Evolutionary conservation across 2,329 filamentous ascomycete species (phyloP).

Genomic region (Hypoxylon sp.): DNA sequence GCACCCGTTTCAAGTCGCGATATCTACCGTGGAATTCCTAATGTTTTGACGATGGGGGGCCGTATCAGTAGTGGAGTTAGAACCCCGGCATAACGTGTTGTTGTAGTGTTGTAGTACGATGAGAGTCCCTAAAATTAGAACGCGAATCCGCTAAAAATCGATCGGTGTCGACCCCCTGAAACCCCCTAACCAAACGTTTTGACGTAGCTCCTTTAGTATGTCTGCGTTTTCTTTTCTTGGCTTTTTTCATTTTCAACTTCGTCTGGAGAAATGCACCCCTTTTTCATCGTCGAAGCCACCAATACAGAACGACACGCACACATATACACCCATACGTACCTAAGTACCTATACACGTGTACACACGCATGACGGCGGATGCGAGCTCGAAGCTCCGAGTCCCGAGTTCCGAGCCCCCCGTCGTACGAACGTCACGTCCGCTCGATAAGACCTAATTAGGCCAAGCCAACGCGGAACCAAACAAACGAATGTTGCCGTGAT

Average conservation of each 20-base stretch:
- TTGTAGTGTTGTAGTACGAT: not conserved
- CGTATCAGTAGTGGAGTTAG: not conserved
- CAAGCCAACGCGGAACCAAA: not conserved
- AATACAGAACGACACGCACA: constrained; percentile 11
- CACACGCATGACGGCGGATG: constrained; percentile 1
- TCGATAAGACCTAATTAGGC: not conserved
- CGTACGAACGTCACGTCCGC: not conserved
- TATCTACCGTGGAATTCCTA: not conserved
- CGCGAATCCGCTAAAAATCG: constrained; percentile 10
- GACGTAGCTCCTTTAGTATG: constrained; percentile 10
- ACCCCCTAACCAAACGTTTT: constrained; percentile 26
- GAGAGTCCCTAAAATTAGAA: constrained; percentile 24
- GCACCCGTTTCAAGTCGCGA: not conserved
- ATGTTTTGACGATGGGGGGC: not conserved
- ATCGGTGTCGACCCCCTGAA: constrained; percentile 20
- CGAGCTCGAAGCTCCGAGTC: not conserved
- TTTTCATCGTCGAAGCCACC: constrained; percentile 6
- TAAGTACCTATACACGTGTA: not conserved
- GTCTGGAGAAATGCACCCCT: not conserved
- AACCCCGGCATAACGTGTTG: constrained; percentile 13
- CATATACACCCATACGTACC: too few relatives aligned
- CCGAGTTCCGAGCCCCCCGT: not conserved
- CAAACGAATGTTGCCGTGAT: constrained; percentile 24
- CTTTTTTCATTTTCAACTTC: constrained; percentile 4
- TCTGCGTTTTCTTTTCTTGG: constrained; percentile 25